Base-by-base conservation (phyloP, 2,329 filamentous ascomycete genomes). In the Cytospora paraplurivora region DNA sequence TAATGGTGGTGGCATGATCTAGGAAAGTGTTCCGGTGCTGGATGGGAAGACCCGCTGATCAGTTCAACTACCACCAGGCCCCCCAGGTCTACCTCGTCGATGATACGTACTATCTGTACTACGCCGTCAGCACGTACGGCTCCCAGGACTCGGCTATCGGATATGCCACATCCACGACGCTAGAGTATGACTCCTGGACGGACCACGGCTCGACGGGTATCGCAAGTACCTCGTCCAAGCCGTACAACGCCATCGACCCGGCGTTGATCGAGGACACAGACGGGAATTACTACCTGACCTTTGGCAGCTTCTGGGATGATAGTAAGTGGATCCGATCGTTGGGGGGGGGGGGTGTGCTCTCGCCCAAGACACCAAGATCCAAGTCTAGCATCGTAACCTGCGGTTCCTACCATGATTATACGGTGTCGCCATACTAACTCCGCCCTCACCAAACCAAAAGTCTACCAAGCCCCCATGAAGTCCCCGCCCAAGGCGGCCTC, bases 51-150 rank as follows among this genome's bases (percentile, higher is more conserved):
- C 17, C 1, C 8, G 27, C 27, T 27, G 27, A 32, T 15, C 6
- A 12, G 13, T 62, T 7, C 49, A 59, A 17, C 12, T 15, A 7
- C 7, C 3, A 1, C 10, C 49, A 87, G 86, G 88, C 88, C 1
- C 88, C 88, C 0, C 87, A 90, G 67, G 82, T 88, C 15, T 73
- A 77, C 19, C 75, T 82, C 17, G 78, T 90, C n/a, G 82, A 82
- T 66, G 77, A 75, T 60, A 77, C 78, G 0, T 90, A 89, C 76
- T 82, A 88, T 69, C 81, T 91, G n/a, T 89, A 88, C 79, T 89
- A 90, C 74, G 78, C 83, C 1, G 85, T 89, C n/a, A 86, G 82
- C 41, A 77, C 81, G 0, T 88, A 88, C 67, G 87, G 87, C 0
- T 81, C 78, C 0, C 85, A 88, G 67, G 75, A 79, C 72, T 87